These are phyloP conservation scores for Albizia julibrissin DNA, from an alignment of 306 rosid genomes.

Conservation along the genomic window DNA sequence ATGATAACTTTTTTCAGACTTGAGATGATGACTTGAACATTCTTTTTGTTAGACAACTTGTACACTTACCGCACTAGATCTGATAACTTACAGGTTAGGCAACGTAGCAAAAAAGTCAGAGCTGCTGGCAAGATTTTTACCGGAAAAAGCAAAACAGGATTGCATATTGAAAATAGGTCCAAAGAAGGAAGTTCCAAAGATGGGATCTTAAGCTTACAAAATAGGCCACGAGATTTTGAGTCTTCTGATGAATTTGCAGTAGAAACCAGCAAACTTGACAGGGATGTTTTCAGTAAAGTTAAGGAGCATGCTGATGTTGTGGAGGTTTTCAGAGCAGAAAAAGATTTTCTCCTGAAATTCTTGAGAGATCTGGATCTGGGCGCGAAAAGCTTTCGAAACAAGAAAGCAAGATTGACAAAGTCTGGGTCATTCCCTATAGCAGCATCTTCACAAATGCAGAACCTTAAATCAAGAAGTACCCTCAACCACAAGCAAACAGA, in stretches of 20 bases:
- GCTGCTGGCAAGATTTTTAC: conserved; percentile 32
- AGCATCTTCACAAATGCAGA: conserved; percentile 36
- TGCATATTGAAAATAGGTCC: conserved; percentile 20
- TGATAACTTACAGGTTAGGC: conserved; percentile 40
- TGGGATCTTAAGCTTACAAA: conserved; percentile 41
- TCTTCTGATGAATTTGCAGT: conserved; percentile 31
- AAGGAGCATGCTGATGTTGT: conserved; percentile 54
- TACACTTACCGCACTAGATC: neutral
- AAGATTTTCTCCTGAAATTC: conserved; percentile 68
- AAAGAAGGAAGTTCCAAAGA: conserved; percentile 36
- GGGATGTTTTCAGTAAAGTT: conserved; percentile 36
- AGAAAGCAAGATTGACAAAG: conserved; percentile 55
- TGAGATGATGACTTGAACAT: neutral
- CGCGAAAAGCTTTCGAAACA: conserved; percentile 32
- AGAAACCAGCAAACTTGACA: conserved; percentile 30
- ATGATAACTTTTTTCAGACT: neutral
- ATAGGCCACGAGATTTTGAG: conserved; percentile 35
- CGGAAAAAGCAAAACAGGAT: conserved; percentile 34
- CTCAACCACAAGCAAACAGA: conserved; percentile 75
- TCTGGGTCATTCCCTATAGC: conserved; percentile 76
- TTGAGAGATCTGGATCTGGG: conserved; percentile 44
- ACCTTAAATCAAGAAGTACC: conserved; percentile 43
- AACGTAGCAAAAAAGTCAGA: conserved; percentile 30
- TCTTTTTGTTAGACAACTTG: neutral
- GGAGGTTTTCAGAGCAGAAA: conserved; percentile 55